These are phyloP conservation scores for Colletotrichum euphorbiae DNA, from an alignment of 2,329 filamentous ascomycete genomes.

Conservation along the genomic window DNA sequence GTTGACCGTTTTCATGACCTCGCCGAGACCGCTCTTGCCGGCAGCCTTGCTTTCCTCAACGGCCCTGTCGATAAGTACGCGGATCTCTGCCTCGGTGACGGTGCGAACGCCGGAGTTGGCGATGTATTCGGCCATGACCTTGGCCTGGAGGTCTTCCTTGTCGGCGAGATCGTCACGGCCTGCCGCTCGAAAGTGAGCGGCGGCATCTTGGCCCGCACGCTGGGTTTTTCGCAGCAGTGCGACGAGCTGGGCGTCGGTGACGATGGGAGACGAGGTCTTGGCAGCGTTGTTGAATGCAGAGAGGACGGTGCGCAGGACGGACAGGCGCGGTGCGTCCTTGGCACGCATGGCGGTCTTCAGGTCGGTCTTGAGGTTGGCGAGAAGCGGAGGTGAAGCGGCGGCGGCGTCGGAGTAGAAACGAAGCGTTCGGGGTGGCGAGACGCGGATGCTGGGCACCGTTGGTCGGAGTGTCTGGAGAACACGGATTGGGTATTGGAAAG, in stretches of 20 bases:
- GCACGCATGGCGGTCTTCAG: conserved; percentile 75
- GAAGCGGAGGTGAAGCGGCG: conserved; percentile 58
- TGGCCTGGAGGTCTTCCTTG: conserved; percentile 75
- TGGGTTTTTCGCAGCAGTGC: conserved; percentile 74
- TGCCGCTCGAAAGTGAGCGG: conserved; percentile 71
- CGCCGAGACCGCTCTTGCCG: conserved; percentile 66
- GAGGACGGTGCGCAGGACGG: conserved; percentile 76
- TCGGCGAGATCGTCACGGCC: conserved; percentile 75
- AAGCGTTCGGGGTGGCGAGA: conserved; percentile 25
- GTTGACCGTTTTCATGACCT: conserved; percentile 72
- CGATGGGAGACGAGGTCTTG: conserved; percentile 78
- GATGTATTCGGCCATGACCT: conserved; percentile 74
- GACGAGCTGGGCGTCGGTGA: conserved; percentile 76
- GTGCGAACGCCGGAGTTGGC: conserved; percentile 69
- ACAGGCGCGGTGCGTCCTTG: conserved; percentile 73
- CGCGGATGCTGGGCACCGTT: conserved; percentile 34
- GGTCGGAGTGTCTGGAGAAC: conserved; percentile 43
- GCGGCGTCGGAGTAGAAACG: conserved; percentile 44
- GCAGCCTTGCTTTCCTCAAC: conserved; percentile 63
- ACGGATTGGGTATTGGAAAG: conserved; percentile 43
- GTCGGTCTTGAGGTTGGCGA: conserved; percentile 68
- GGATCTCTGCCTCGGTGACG: conserved; percentile 69
- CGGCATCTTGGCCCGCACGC: conserved; percentile 67
- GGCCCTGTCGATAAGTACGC: conserved; percentile 61
- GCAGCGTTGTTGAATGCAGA: conserved; percentile 79